Base-by-base conservation (phyloP, 78 protist species). In the Cyanophora paradoxa region DNA sequence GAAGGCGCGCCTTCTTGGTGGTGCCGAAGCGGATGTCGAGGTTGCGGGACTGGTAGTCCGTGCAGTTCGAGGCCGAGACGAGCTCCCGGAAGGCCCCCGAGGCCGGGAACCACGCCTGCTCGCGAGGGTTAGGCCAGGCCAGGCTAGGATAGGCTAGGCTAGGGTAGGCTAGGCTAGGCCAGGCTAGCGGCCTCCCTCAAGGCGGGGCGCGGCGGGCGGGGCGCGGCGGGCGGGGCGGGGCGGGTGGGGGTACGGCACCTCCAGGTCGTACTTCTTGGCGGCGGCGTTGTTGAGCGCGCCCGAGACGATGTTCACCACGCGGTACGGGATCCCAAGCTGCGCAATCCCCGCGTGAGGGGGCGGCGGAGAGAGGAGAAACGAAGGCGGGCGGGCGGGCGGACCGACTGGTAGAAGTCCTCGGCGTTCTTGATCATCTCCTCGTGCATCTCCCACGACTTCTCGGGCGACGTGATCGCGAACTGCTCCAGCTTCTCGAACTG, bases 51-150 rank as follows among this genome's bases (percentile, higher is more conserved):
- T 77, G 82, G 90, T 94, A 98, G 85, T 96, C 99, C 26, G 96
- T 92, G 89, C 99, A 98, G 90, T 98, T 98, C 68, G 99, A 96
- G 92, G 98, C 94, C 28, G 99, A 96, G 54, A 97, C 99, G 28
- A 98, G 88, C 82, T 98, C 99, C 39, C 99, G 88, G 92, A 57
- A 95, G 19, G 84, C 79, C 22, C 81, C 86, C 73, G 84, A 81
- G 66, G 90, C 95, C 19, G 99, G 98, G 95, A 98, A 98, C 95
- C 96, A 96, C 30, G 94, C 98, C 65, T 68, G 17, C 19, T 17
- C 57, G 19, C 57, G 57, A 52, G 57, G 19, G 19, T 22, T 19
- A 52, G 19, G 19, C 57, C 17, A 52, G n/a, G n/a, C n/a, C n/a
- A n/a, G n/a, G n/a, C n/a, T n/a, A n/a, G n/a, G n/a, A n/a, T n/a